phyloP scores from a whole-genome alignment of 1,284 basidiomycete genomes.

The Coniophora puteana region DNA sequence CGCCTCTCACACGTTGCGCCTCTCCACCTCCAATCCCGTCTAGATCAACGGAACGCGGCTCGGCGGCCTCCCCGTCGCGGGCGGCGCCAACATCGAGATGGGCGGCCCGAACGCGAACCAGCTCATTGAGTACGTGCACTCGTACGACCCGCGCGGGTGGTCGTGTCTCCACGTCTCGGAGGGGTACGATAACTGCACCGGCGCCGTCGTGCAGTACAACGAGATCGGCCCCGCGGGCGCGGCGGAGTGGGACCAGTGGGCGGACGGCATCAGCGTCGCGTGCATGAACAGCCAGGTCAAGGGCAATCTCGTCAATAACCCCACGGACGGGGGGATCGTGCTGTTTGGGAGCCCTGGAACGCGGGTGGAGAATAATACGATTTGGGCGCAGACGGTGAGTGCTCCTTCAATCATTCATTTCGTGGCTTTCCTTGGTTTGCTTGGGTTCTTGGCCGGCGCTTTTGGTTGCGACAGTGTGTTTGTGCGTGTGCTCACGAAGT shows the following conservation, averaged over 20 bases:
- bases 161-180: slow-evolving; percentile 70
- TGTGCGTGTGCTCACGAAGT: no score
- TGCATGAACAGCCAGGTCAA: slow-evolving; percentile 65
- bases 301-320: slow-evolving; percentile 69
- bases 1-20: no score
- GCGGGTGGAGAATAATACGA: slow-evolving; percentile 71
- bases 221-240: slow-evolving; percentile 76
- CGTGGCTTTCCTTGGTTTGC: no score
- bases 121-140: slow-evolving; percentile 66
- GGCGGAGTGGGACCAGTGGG: slow-evolving; percentile 69
- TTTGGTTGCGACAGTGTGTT: no score
- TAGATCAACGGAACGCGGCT: slow-evolving; percentile 67
- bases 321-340: slow-evolving; percentile 84
- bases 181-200: slow-evolving; percentile 62
- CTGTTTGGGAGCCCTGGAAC: slow-evolving; percentile 81
- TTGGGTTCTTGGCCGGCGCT: no score
- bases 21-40: no score
- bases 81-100: slow-evolving; percentile 77
- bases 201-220: slow-evolving; percentile 69
- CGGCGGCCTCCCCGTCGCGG: slow-evolving; percentile 45
- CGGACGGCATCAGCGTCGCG: slow-evolving; percentile 80
- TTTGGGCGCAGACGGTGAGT: slow-evolving; percentile 61
- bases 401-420: not conserved
- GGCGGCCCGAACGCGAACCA: slow-evolving; percentile 67
- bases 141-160: slow-evolving; percentile 71